phyloP scores from a whole-genome alignment of 73 alveolate genomes.

The Effrenium voratum region DNA sequence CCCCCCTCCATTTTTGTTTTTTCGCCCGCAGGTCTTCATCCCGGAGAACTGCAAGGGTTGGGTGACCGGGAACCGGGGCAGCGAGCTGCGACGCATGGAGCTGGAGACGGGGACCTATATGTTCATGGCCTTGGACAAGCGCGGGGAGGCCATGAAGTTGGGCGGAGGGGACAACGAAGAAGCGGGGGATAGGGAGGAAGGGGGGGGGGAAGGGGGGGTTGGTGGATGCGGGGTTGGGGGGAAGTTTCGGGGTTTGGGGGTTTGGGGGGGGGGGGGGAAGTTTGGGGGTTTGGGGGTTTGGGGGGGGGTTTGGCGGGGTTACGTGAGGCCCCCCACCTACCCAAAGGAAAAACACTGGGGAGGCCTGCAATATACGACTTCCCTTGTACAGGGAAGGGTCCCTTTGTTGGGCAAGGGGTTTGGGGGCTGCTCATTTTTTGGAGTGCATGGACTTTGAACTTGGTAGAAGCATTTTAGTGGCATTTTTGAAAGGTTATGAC shows the following conservation, averaged over 20 bases:
- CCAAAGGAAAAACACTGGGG: too few relatives aligned
- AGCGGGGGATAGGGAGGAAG: background rate
- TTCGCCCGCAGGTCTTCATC: slow-evolving; percentile 21
- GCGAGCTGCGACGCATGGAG: slow-evolving; percentile 92
- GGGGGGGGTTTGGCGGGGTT: too few relatives aligned
- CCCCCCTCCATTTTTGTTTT: too few relatives aligned
- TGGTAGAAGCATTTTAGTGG: too few relatives aligned
- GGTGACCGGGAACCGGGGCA: slow-evolving; percentile 94
- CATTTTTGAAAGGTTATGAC: too few relatives aligned
- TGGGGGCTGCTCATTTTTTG: too few relatives aligned
- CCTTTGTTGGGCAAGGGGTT: too few relatives aligned
- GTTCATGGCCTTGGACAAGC: slow-evolving; percentile 69
- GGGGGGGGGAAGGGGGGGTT: background rate
- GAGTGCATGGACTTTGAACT: too few relatives aligned
- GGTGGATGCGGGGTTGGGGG: background rate
- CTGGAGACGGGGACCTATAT: slow-evolving; percentile 76
- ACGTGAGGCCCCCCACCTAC: too few relatives aligned
- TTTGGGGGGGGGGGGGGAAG: background rate
- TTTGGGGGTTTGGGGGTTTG: background rate
- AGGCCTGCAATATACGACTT: too few relatives aligned
- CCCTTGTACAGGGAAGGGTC: too few relatives aligned
- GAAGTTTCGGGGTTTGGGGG: background rate
- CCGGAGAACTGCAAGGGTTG: slow-evolving; percentile 92
- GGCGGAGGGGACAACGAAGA: background rate
- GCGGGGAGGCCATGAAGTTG: slow-evolving; percentile 26